These are phyloP conservation scores for Ilex asprella DNA, from an alignment of 257 asterid species.

Conservation along the genomic window DNA sequence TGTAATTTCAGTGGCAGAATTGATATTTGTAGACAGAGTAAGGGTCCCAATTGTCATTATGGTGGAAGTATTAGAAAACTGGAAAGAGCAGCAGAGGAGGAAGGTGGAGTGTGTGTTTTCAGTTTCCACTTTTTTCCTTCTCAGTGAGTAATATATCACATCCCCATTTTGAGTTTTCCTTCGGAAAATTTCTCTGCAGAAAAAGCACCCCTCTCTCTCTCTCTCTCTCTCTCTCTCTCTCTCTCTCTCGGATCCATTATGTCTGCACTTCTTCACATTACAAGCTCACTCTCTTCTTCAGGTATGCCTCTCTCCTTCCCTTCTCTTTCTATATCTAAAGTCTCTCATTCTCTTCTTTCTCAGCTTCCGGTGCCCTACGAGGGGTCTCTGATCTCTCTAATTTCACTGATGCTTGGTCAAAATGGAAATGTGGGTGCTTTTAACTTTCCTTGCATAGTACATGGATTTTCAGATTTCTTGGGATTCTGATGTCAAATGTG, in stretches of 20 bases:
- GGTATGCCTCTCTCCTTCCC: slow-evolving; percentile 20
- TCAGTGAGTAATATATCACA: slow-evolving; percentile 18
- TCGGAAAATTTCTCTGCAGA: slow-evolving; percentile 4
- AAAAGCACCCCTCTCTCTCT: background rate
- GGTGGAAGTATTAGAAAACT: slow-evolving; percentile 20
- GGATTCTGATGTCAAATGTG: slow-evolving; percentile 1
- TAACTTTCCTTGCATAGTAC: slow-evolving; percentile 12
- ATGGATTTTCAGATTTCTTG: slow-evolving; percentile 15
- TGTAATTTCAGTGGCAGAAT: background rate
- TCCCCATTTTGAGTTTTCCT: slow-evolving; percentile 13
- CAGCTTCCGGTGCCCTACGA: background rate
- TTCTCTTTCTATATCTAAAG: too few relatives aligned
- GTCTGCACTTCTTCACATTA: slow-evolving; percentile 17
- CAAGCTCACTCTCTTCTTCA: slow-evolving; percentile 18
- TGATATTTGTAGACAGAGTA: background rate
- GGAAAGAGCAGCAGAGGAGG: slow-evolving; percentile 34
- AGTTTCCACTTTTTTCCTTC: slow-evolving; percentile 14
- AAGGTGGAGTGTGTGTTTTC: slow-evolving; percentile 50
- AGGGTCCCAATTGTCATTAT: background rate
- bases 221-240: slow-evolving; percentile 1
- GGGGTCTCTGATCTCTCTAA: slow-evolving; percentile 18
- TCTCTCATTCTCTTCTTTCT: too few relatives aligned
- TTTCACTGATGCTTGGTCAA: slow-evolving; percentile 3
- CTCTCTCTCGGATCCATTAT: slow-evolving; percentile 17
- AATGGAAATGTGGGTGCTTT: slow-evolving; percentile 22